Base-by-base conservation (phyloP, 2,329 filamentous ascomycete species). In the Cercospora canescens region DNA sequence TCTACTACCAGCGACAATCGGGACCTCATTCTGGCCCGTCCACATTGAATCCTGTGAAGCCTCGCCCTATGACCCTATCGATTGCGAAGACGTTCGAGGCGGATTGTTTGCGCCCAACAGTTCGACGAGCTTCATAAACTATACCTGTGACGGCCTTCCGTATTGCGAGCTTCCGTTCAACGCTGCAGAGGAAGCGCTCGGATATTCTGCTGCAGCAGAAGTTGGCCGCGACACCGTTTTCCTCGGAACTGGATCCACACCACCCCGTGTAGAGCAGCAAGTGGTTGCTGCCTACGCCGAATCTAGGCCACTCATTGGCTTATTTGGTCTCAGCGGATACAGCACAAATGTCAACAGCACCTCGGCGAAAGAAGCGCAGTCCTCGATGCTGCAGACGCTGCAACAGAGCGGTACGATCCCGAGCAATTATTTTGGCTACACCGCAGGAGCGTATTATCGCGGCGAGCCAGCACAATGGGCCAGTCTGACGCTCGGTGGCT, bases 21-120 rank as follows among this genome's bases (percentile, higher is more conserved):
- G 88, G 55, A 90, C 90, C 24, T 89, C 92, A 76, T 87, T 89
- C 48, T 92, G 89, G 89, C 84, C 87, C 4, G 81, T 92, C 37
- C 82, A 87, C 59, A 79, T 83, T 1, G 81, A 82, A 66, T 88
- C 87, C 62, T 90, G 87, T 65, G 70, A 74, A n/a, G n/a, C n/a
- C n/a, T 7, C 32, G 4, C 32, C 32, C 32, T 30, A 28, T n/a
- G 50, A 41, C 16, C 45, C 11, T 8, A 35, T 18, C 3, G 24
- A 62, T 21, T 68, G 66, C 26, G 18, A 21, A 18, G 34, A 60
- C 4, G 12, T 26, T 16, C 45, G 66, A 56, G 66, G 66, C 16
- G 48, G 59, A 3, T 9, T 61, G 21, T 65, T 63, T 37, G 30
- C 35, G 21, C 50, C 28, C 4, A 34, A 16, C 16, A 56, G 32